Percentiles rank a stretch among this genome's conserved stretches.
These are phyloP conservation scores for Pseudomicrostroma phylloplanum DNA, from an alignment of 1,284 basidiomycete genomes.

Conservation along the genomic window DNA sequence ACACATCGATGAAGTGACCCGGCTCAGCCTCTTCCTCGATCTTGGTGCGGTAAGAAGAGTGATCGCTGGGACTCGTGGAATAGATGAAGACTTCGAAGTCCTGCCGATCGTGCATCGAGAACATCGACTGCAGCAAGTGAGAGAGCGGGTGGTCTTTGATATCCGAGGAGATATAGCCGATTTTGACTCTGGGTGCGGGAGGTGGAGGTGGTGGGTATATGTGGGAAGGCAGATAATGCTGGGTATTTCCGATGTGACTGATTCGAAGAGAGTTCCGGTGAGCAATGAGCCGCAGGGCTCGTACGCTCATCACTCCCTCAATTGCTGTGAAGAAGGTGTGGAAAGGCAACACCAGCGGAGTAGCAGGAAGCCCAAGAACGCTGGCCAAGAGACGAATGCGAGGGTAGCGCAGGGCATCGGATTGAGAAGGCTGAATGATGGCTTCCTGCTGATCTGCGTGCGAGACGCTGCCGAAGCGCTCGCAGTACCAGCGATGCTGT, in stretches of 20 bases:
- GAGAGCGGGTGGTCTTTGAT: constrained; percentile 63
- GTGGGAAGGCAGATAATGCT: constrained; percentile 56
- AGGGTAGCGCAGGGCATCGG: constrained; percentile 31
- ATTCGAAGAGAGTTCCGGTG: constrained; percentile 60
- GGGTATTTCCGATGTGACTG: constrained; percentile 56
- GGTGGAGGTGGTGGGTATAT: constrained; percentile 59
- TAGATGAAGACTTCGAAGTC: constrained; percentile 59
- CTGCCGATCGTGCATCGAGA: constrained; percentile 56
- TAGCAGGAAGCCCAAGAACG: constrained; percentile 53
- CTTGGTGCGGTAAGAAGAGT: constrained; percentile 57
- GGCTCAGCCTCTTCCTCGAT: constrained; percentile 56
- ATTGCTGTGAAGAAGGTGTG: constrained; percentile 60
- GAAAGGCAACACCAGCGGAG: constrained; percentile 61
- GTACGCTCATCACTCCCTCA: constrained; percentile 50
- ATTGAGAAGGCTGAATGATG: constrained; percentile 7
- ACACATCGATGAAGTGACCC: constrained; percentile 57
- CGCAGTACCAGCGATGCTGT: constrained; percentile 58
- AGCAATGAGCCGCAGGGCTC: constrained; percentile 59
- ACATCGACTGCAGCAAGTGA: constrained; percentile 62
- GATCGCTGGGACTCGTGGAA: constrained; percentile 59
- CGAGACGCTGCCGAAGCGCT: constrained; percentile 20
- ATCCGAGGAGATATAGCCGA: constrained; percentile 62
- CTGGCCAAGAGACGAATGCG: constrained; percentile 50
- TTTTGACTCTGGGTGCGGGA: constrained; percentile 55
- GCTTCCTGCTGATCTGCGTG: neutral